Evolutionary conservation across 768 basidiomycete species (phyloP).

Genomic region (Lentinula boryana): DNA sequence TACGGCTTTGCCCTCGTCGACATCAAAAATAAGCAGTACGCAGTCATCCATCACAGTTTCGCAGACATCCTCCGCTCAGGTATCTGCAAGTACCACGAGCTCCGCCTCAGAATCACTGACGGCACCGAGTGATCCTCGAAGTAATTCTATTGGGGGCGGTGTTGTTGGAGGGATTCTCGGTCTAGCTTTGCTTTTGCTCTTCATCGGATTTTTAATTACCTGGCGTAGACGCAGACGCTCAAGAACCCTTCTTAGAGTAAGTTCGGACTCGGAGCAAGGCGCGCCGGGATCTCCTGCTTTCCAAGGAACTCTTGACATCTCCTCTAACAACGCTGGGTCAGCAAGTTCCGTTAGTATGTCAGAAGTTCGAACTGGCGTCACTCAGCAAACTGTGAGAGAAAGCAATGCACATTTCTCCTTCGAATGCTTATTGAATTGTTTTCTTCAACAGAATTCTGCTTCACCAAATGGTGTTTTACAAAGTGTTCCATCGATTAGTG

Average conservation of each 20-base stretch:
- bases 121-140: conserved; percentile 8
- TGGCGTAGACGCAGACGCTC: conserved; percentile 14
- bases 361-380: not conserved
- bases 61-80: conserved; percentile 8
- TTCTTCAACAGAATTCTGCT: not conserved
- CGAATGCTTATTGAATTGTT: not conserved
- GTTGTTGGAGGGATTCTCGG: conserved; percentile 49
- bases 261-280: conserved; percentile 15
- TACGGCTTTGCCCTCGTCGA: conserved; percentile 24
- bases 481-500: not conserved
- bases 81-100: conserved; percentile 3
- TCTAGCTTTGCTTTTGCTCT: conserved; percentile 34
- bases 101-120: conserved; percentile 11
- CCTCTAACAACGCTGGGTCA: not conserved
- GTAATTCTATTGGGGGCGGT: conserved; percentile 52
- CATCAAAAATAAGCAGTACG: conserved; percentile 10
- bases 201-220: conserved; percentile 24
- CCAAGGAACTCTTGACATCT: not conserved
- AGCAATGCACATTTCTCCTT: not conserved
- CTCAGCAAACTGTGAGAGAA: not conserved
- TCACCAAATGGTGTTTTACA: not conserved
- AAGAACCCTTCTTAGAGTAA: conserved; percentile 11
- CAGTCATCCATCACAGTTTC: conserved; percentile 12
- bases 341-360: not conserved
- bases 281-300: not conserved